Evolutionary conservation across 257 asterid species (phyloP).

Genomic region (Jacaranda mimosifolia): DNA sequence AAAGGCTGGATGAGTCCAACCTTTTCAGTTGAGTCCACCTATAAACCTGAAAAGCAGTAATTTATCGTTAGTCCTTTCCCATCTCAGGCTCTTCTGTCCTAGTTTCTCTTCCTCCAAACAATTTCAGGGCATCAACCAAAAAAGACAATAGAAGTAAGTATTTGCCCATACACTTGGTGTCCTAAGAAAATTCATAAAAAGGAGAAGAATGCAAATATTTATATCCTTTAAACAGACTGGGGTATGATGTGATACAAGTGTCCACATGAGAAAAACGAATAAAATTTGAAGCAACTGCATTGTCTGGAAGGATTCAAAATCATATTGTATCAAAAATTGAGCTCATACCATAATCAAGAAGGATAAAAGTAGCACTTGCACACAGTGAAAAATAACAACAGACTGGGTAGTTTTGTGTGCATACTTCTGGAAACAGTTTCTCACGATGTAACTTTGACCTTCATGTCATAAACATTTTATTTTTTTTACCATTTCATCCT

Average conservation of each 20-base stretch:
- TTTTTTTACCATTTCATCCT: too few relatives aligned
- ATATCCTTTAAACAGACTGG: neutral
- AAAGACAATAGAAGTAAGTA: neutral
- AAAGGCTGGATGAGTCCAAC: constrained; percentile 33
- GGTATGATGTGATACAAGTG: neutral
- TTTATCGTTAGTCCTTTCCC: neutral
- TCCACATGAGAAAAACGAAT: neutral
- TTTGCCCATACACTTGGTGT: neutral
- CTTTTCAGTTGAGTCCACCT: constrained; percentile 35
- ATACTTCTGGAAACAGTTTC: neutral
- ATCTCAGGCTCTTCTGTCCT: neutral
- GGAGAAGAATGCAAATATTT: neutral
- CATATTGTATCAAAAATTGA: neutral
- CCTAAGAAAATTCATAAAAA: neutral
- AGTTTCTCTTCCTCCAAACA: neutral
- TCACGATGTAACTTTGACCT: too few relatives aligned
- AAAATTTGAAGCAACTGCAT: neutral
- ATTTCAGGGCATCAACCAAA: neutral
- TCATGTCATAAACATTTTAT: too few relatives aligned
- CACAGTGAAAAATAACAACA: neutral
- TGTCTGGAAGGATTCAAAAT: neutral
- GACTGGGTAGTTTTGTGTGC: neutral
- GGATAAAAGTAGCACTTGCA: neutral
- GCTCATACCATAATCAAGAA: neutral
- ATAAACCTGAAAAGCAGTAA: constrained; percentile 46